A percentile compares a stretch with the other conserved stretches of the same genome.
phyloP scores from a whole-genome alignment of 2,329 filamentous ascomycete genomes.

The Colletotrichum sojae region DNA sequence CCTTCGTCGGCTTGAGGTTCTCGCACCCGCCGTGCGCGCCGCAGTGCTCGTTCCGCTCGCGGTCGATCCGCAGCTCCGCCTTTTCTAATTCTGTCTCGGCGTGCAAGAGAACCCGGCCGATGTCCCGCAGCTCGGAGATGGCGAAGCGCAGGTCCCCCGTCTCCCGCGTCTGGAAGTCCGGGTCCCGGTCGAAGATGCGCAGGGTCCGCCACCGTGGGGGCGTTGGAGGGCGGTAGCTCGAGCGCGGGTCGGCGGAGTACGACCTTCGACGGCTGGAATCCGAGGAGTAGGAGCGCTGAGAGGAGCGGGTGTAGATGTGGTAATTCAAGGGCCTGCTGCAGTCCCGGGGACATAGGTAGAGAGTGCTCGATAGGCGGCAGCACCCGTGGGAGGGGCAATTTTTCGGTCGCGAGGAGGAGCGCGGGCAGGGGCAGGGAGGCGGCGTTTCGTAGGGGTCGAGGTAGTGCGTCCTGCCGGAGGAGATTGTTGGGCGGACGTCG shows the following conservation, averaged over 20 bases:
- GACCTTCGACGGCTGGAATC: conserved; percentile 42
- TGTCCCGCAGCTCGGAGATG: conserved; percentile 29
- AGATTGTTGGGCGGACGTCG: conserved; percentile 48
- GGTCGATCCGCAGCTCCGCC: conserved; percentile 9
- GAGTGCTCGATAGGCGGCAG: conserved; percentile 43
- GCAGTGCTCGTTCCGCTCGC: conserved; percentile 12
- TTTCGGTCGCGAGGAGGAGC: conserved; percentile 17
- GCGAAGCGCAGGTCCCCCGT: conserved; percentile 20
- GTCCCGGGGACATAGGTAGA: conserved; percentile 39
- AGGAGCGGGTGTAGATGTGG: conserved; percentile 23
- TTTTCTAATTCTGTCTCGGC: conserved; percentile 23
- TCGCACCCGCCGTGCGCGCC: conserved; percentile 18
- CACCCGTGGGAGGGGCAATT: conserved; percentile 47
- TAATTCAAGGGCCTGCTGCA: conserved; percentile 28
- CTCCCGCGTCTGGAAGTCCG: conserved; percentile 23
- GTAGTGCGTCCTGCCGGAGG: conserved; percentile 42
- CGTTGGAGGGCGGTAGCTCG: neutral
- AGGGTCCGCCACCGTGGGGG: conserved; percentile 11
- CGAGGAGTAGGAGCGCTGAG: conserved; percentile 20
- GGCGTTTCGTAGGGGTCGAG: conserved; percentile 46
- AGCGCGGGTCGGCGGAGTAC: conserved; percentile 27
- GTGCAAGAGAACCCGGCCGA: conserved; percentile 27
- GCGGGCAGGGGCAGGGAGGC: conserved; percentile 42
- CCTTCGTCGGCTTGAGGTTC: conserved; percentile 1
- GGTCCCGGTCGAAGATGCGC: conserved; percentile 29